Conservation (phyloP, 306 rosid genomes). For the Pachyrhizus erosus region DNA sequence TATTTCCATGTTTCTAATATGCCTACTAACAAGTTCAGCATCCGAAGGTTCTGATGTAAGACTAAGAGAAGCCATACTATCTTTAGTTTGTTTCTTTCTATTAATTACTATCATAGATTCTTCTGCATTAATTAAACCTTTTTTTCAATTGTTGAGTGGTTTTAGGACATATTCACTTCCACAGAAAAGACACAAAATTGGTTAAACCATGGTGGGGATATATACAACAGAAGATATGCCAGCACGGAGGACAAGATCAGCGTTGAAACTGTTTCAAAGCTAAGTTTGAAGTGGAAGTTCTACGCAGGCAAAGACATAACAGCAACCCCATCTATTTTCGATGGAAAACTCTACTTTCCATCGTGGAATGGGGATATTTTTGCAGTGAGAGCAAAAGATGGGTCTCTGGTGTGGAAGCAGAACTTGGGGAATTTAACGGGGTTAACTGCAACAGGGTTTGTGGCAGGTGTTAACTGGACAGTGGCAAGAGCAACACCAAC, state of each 20-base stretch:
- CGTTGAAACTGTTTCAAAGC: conserved; percentile 34
- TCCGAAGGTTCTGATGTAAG: conserved; percentile 29
- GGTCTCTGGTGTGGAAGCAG: conserved; percentile 42
- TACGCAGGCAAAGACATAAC: conserved; percentile 61
- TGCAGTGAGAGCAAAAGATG: conserved; percentile 49
- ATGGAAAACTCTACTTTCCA: conserved; percentile 62
- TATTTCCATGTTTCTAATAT: conserved; percentile 5
- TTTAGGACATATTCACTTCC: background rate
- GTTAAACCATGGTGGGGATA: conserved; percentile 73
- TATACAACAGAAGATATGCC: conserved; percentile 69
- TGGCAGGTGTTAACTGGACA: conserved; percentile 46
- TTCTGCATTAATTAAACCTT: background rate
- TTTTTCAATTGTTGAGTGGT: background rate
- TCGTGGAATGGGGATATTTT: conserved; percentile 68
- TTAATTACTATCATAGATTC: background rate
- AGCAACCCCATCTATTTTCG: conserved; percentile 60
- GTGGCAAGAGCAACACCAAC: conserved; percentile 66
- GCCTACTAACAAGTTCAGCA: conserved; percentile 10
- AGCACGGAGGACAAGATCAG: conserved; percentile 59
- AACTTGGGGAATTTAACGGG: conserved; percentile 53
- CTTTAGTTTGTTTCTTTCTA: background rate
- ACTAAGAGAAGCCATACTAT: background rate
- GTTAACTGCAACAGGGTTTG: conserved; percentile 45
- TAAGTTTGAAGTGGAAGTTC: conserved; percentile 64
- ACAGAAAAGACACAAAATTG: conserved; percentile 49